Evolutionary conservation across 176 grass and related monocot species (phyloP).

Genomic region (Hsuehochloa calcarea): DNA sequence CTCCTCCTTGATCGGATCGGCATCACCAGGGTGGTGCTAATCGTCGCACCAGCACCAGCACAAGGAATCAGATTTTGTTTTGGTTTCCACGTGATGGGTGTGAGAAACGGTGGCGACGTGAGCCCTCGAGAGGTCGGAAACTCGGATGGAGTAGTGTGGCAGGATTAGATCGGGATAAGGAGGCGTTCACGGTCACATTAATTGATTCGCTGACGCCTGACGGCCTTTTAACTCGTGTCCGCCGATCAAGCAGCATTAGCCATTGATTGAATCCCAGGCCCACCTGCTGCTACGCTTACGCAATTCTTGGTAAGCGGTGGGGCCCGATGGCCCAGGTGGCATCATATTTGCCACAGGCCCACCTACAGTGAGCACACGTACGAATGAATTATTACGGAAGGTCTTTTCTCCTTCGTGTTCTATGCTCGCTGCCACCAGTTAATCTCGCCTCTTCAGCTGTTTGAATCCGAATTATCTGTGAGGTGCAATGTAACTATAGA

Average conservation of each 20-base stretch:
- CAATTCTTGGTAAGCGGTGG: not conserved
- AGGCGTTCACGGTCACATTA: too few relatives aligned
- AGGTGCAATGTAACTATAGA: too few relatives aligned
- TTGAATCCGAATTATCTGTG: too few relatives aligned
- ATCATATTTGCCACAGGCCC: not conserved
- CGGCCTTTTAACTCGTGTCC: too few relatives aligned
- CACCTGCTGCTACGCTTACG: not conserved
- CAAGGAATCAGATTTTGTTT: not conserved
- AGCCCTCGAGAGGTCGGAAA: not conserved
- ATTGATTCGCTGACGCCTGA: not conserved
- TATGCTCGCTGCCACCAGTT: too few relatives aligned
- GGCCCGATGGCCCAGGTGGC: not conserved
- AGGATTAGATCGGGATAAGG: not conserved
- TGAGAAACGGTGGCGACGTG: slow-evolving; percentile 1
- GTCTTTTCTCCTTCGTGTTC: not conserved
- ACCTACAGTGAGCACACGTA: not conserved
- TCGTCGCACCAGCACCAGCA: not conserved
- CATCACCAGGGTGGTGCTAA: not conserved
- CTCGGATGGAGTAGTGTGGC: too few relatives aligned
- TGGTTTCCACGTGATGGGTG: slow-evolving; percentile 13
- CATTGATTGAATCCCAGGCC: not conserved
- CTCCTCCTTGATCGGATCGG: not conserved
- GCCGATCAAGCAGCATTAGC: too few relatives aligned
- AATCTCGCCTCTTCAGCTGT: not conserved
- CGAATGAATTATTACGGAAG: not conserved